Evolutionary conservation across 306 rosid genomes (phyloP).

Genomic region (Quercus rubra): DNA sequence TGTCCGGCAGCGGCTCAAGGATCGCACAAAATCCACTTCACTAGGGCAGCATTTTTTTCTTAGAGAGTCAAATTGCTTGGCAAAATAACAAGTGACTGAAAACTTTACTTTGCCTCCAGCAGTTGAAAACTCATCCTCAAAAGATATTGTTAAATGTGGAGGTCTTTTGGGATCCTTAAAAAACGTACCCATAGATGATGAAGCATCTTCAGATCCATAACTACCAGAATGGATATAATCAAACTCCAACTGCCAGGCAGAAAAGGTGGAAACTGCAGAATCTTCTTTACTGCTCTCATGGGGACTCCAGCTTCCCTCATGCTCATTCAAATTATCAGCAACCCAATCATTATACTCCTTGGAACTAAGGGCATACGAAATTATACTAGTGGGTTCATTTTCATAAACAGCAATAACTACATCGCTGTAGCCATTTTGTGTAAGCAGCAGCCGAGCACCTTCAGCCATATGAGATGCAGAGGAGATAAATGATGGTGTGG

Average conservation of each 20-base stretch:
- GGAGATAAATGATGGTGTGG: slow-evolving; percentile 65
- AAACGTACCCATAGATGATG: slow-evolving; percentile 61
- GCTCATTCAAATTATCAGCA: slow-evolving; percentile 50
- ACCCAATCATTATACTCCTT: slow-evolving; percentile 80
- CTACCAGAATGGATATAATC: slow-evolving; percentile 66
- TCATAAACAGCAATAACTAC: slow-evolving; percentile 90
- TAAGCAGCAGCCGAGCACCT: slow-evolving; percentile 81
- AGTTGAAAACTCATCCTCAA: slow-evolving; percentile 61
- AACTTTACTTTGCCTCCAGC: slow-evolving; percentile 76
- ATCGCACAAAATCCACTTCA: slow-evolving; percentile 77
- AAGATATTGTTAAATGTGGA: slow-evolving; percentile 68
- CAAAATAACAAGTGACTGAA: slow-evolving; percentile 91
- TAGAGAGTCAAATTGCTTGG: slow-evolving; percentile 79
- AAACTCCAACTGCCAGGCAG: slow-evolving; percentile 80
- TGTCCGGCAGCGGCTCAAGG: slow-evolving; percentile 82
- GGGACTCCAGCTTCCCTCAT: slow-evolving; percentile 42
- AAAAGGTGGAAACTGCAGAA: slow-evolving; percentile 50
- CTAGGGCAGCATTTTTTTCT: slow-evolving; percentile 86
- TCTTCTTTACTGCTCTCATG: slow-evolving; percentile 52
- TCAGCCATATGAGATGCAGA: slow-evolving; percentile 60
- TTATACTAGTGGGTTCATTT: slow-evolving; percentile 86
- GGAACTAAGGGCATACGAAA: slow-evolving; percentile 83
- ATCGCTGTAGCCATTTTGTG: slow-evolving; percentile 55
- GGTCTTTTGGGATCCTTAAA: slow-evolving; percentile 68
- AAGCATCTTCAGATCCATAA: slow-evolving; percentile 77